Percentiles rank a stretch among this genome's conserved stretches.
These are phyloP conservation scores for Acanthamoeba culbertsoni DNA, from an alignment of 208 protist species.

Conservation along the genomic window DNA sequence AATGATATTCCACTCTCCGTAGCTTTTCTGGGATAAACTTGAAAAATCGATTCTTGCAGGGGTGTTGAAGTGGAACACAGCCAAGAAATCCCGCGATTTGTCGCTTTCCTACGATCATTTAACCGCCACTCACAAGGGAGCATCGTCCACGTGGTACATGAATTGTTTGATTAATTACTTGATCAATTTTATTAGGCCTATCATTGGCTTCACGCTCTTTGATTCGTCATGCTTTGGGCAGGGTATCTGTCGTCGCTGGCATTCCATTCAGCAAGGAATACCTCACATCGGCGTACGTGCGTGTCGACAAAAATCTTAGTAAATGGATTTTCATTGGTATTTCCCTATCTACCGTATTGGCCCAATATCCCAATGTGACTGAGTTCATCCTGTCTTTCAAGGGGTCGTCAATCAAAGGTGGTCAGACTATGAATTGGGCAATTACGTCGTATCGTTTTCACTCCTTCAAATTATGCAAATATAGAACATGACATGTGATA, in stretches of 20 bases:
- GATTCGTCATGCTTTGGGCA: neutral
- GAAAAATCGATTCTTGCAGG: neutral
- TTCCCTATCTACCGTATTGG: neutral
- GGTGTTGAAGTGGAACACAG: neutral
- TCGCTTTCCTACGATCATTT: neutral
- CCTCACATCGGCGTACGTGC: neutral
- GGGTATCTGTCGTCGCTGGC: neutral
- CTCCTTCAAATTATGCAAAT: too few relatives aligned
- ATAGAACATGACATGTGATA: too few relatives aligned
- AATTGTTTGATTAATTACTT: neutral
- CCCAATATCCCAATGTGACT: neutral
- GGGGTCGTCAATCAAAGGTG: neutral
- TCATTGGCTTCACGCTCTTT: neutral
- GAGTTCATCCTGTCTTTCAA: neutral
- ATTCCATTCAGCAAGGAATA: neutral
- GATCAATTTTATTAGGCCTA: neutral
- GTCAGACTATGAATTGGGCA: neutral
- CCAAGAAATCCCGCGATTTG: neutral
- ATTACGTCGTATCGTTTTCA: too few relatives aligned
- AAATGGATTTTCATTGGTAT: slow-evolving; percentile 13
- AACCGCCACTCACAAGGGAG: neutral
- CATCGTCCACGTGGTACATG: neutral
- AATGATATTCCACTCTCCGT: neutral
- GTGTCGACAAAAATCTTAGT: neutral
- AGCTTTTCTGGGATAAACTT: neutral